Percentiles rank a stretch among this genome's conserved stretches.
Evolutionary conservation across 257 asterid genomes (phyloP).

Genomic region (Schizonepeta tenuifolia): DNA sequence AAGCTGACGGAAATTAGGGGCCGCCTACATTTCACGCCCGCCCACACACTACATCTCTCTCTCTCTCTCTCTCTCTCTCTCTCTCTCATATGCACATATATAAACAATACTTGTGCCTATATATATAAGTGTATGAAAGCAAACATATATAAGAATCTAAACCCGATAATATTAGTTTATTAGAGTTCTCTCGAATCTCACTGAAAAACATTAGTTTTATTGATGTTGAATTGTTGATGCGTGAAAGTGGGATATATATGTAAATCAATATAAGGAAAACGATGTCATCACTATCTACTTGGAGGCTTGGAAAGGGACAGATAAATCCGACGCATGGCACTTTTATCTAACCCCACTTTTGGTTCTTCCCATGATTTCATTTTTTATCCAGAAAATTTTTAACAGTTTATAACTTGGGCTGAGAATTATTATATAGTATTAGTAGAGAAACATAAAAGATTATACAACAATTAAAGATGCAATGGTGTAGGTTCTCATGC

Average conservation of each 20-base stretch:
- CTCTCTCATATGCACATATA: too few species aligned
- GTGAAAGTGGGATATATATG: slow-evolving; percentile 2
- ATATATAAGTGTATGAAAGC: background rate
- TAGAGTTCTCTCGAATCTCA: slow-evolving; percentile 51
- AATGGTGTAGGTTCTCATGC: background rate
- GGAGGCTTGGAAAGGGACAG: slow-evolving; percentile 58
- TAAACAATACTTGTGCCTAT: too few species aligned
- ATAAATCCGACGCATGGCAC: slow-evolving; percentile 64
- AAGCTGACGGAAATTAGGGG: slow-evolving; percentile 65
- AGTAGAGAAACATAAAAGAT: background rate
- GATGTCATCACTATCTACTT: slow-evolving; percentile 39
- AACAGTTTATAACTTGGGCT: background rate
- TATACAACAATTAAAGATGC: background rate
- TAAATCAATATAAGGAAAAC: background rate
- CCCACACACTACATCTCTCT: too few species aligned
- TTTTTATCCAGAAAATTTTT: background rate
- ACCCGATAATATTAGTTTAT: background rate
- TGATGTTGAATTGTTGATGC: background rate
- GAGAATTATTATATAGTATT: background rate
- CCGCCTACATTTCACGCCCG: slow-evolving; percentile 64
- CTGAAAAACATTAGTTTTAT: slow-evolving; percentile 56
- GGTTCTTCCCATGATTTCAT: slow-evolving; percentile 40
- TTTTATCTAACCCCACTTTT: slow-evolving; percentile 57
- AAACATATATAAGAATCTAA: slow-evolving; percentile 7
- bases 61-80: background rate